Evolutionary conservation across 352 stramenopile genomes (phyloP).

Genomic region (Thraustochytrium striatum): DNA sequence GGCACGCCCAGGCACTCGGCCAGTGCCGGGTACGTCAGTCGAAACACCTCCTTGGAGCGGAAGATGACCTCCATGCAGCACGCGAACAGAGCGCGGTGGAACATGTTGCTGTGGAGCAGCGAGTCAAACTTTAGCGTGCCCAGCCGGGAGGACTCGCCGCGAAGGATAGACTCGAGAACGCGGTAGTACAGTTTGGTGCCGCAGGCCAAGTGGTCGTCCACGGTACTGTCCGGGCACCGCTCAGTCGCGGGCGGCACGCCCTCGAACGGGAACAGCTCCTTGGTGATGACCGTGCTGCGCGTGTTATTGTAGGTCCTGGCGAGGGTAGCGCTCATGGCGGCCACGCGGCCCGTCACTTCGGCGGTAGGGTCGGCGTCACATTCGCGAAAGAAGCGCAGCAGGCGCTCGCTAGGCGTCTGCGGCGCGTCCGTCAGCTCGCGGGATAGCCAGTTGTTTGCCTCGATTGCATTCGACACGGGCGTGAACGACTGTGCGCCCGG

Average conservation of each 20-base stretch:
- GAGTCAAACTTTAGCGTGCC: not conserved
- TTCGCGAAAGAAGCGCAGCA: constrained; percentile 29
- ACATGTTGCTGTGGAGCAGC: constrained; percentile 22
- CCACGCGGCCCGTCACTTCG: not conserved
- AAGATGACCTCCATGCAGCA: constrained; percentile 48
- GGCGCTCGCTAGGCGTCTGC: not conserved
- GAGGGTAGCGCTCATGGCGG: constrained; percentile 10
- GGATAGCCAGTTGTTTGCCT: constrained; percentile 33
- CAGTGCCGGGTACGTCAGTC: constrained; percentile 21
- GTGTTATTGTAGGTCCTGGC: not conserved
- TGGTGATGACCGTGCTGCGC: constrained; percentile 16
- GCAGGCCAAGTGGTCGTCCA: constrained; percentile 1
- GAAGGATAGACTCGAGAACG: constrained; percentile 25
- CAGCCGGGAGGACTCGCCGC: constrained; percentile 8
- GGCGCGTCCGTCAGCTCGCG: constrained; percentile 11
- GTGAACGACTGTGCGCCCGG: not conserved
- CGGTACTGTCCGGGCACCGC: not conserved
- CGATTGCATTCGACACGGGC: constrained; percentile 27
- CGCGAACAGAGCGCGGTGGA: constrained; percentile 26
- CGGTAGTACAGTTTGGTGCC: constrained; percentile 36
- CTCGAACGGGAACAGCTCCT: constrained; percentile 20
- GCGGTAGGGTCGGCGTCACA: not conserved
- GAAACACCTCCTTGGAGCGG: constrained; percentile 39
- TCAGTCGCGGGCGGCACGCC: not conserved
- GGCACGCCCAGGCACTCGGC: constrained; percentile 12